Conservation (phyloP, 495 filamentous ascomycete species). For the Neurospora sublineolata region DNA sequence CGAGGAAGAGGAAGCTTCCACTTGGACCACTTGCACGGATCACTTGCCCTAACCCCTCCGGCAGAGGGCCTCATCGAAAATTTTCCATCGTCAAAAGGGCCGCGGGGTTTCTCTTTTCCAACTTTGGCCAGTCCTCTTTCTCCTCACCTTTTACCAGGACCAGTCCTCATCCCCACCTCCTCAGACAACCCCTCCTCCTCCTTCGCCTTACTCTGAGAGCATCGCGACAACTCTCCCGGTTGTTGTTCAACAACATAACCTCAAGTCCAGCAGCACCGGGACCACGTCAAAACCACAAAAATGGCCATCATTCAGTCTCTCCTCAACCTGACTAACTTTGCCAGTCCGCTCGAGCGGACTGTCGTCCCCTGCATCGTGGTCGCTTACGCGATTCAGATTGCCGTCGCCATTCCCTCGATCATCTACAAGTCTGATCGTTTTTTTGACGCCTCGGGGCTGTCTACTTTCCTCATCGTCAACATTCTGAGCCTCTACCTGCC, state of each 20-base stretch:
- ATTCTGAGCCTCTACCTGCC: constrained; percentile 48
- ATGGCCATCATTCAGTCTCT: constrained; percentile 41
- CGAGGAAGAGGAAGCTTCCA: not conserved
- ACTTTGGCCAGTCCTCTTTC: not conserved
- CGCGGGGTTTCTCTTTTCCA: not conserved
- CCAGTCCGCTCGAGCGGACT: constrained; percentile 46
- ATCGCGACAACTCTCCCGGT: not conserved
- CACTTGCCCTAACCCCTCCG: not conserved
- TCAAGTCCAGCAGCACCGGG: not conserved
- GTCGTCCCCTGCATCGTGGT: constrained; percentile 46
- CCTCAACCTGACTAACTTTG: constrained; percentile 45
- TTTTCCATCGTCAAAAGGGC: not conserved
- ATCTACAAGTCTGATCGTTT: constrained; percentile 45
- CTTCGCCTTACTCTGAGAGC: not conserved
- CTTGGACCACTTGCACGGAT: not conserved
- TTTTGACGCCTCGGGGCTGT: constrained; percentile 52
- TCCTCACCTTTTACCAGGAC: not conserved
- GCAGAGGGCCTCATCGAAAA: not conserved
- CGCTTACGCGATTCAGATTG: constrained; percentile 43
- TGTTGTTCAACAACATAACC: not conserved
- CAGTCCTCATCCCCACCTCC: not conserved
- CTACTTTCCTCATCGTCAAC: constrained; percentile 50
- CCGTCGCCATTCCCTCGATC: constrained; percentile 48
- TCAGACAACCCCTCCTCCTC: not conserved
- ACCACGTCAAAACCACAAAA: not conserved